phyloP scores from a whole-genome alignment of 176 grass and related monocot species.

The Elymus sibiricus region DNA sequence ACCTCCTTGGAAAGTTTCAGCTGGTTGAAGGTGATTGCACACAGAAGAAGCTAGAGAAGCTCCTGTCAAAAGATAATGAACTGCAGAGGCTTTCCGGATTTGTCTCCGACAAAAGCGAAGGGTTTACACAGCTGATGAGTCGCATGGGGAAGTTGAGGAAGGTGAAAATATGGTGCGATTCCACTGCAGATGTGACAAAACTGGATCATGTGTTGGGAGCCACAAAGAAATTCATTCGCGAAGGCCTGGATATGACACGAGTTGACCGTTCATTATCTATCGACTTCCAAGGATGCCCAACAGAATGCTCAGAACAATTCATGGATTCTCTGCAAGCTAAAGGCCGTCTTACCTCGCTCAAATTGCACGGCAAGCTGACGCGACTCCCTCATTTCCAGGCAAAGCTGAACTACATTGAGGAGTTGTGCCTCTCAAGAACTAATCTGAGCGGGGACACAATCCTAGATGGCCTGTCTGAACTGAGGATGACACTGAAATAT shows the following conservation, averaged over 20 bases:
- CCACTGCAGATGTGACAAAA: not conserved
- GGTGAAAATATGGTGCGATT: slow-evolving; percentile 2
- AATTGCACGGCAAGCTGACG: not conserved
- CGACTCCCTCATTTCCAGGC: not conserved
- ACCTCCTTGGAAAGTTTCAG: slow-evolving; percentile 1
- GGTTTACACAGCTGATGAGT: not conserved
- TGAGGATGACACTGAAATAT: not conserved
- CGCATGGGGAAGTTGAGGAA: not conserved
- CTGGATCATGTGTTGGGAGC: not conserved
- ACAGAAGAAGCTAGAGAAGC: not conserved
- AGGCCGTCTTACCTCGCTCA: not conserved
- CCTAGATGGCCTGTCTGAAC: not conserved
- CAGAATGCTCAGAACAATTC: not conserved
- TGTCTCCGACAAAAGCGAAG: not conserved
- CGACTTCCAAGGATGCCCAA: not conserved
- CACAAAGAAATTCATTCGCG: not conserved
- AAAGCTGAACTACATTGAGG: not conserved
- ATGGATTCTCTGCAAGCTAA: not conserved
- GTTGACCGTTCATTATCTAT: not conserved
- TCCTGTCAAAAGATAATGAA: not conserved
- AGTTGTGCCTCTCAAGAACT: not conserved
- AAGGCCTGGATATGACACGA: not conserved
- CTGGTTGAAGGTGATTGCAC: not conserved
- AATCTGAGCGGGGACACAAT: not conserved
- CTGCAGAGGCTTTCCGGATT: not conserved